Evolutionary conservation across 768 basidiomycete species (phyloP), one percentile per base, ranked within the genome.

Genomic region (Butyriboletus loyo): DNA sequence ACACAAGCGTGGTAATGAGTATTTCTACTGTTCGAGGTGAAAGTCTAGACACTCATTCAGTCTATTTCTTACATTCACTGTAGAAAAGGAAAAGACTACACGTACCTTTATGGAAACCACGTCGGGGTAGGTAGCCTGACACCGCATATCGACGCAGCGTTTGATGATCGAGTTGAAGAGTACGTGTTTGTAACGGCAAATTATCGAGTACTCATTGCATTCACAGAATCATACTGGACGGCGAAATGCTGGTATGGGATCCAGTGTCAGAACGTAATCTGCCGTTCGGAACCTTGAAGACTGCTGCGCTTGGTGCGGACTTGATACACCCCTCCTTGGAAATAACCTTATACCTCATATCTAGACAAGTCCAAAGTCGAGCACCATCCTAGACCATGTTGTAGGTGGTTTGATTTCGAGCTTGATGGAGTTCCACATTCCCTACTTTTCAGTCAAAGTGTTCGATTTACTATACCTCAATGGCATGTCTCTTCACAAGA

Each of bases 161-260:
- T 99, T 57, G 82, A 89, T 59, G 63, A 77, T 2, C 79, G 86
- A 4, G 79, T 98, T 4, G 83, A 87, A 5, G 88, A 94, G 96
- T 97, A 56, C 60, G 92, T 63, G 8, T 8, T 31, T 38, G 4
- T 30, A 37, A 30, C 38, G 19, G 6, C 21, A 13, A 17, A 19
- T 21, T 5, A 31, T 40, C 44, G 49, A 30, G 52, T 54, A 25
- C 31, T 65, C 27, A 64, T 24, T 31, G 46, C 7, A 8, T 6
- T 19, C 22, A 4, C 52, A 98, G 96, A 45, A 87, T 96, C 60
- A 91, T 98, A 42, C 70, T 99, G 14, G 97, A 99, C 60, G 97
- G 97, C 0, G 97, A 99, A 68, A 98, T 99, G 96, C 74, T 99
- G 30, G 96, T 98, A 3, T 98, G 90, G 89, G 97, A 98, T 69